Evolutionary conservation across 179 eudicot genomes (phyloP).

Genomic region (Silene coronaria): DNA sequence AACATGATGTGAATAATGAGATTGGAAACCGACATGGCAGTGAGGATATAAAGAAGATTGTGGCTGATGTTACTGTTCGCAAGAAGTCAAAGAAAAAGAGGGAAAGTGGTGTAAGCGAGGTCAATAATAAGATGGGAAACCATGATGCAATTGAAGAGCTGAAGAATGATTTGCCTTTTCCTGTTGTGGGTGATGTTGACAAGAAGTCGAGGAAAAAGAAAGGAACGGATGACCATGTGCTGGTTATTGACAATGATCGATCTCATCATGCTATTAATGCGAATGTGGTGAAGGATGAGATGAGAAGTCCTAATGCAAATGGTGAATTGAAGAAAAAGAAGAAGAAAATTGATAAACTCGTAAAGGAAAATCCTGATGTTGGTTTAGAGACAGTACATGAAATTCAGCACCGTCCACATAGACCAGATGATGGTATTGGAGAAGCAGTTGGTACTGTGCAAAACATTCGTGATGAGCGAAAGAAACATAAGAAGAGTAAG

Average conservation of each 20-base stretch:
- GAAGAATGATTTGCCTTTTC: conserved; percentile 10
- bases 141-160: background rate
- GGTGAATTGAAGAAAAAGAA: conserved; percentile 12
- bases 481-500: conserved; percentile 20
- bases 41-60: background rate
- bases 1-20: background rate
- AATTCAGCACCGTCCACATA: background rate
- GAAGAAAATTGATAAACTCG: conserved; percentile 13
- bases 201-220: conserved; percentile 14
- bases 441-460: background rate
- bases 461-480: conserved; percentile 7
- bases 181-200: background rate
- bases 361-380: conserved; percentile 15
- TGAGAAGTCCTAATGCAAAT: conserved; percentile 8
- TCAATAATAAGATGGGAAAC: background rate
- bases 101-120: background rate
- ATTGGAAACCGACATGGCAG: background rate
- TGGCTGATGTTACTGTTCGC: background rate
- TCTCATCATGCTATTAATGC: background rate
- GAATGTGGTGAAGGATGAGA: conserved; percentile 6
- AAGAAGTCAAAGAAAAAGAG: conserved; percentile 17
- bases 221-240: background rate
- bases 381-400: background rate
- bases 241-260: background rate
- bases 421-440: background rate